Conservation (phyloP, 305 asterid species). For the Ilex paraguariensis region DNA sequence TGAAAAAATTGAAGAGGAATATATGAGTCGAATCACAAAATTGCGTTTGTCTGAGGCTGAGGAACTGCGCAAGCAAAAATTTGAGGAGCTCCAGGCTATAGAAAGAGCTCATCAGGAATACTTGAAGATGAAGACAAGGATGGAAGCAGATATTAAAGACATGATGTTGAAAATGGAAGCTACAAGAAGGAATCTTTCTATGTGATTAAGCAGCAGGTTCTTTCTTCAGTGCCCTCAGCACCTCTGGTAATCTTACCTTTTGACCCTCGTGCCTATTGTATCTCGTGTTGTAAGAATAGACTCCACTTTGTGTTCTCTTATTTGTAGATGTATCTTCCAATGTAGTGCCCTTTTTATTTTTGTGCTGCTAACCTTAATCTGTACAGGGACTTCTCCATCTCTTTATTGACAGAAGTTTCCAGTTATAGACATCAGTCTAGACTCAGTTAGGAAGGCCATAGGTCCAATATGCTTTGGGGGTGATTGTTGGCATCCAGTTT, state of each 20-base stretch:
- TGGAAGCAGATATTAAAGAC: conserved; percentile 90
- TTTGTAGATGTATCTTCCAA: too few species aligned
- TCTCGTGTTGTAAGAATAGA: neutral
- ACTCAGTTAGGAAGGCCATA: too few species aligned
- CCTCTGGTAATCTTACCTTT: neutral
- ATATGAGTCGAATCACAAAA: conserved; percentile 45
- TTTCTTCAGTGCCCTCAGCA: neutral
- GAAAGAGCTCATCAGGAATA: conserved; percentile 75
- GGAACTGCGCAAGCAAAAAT: conserved; percentile 76
- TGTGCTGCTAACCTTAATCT: too few species aligned
- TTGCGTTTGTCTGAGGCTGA: conserved; percentile 78
- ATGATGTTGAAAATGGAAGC: conserved; percentile 90
- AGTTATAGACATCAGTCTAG: too few species aligned
- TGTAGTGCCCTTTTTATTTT: too few species aligned
- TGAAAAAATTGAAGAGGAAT: conserved; percentile 66
- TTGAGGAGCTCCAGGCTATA: conserved; percentile 67
- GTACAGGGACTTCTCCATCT: too few species aligned
- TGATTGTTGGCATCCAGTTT: too few species aligned
- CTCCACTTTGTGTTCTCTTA: too few species aligned
- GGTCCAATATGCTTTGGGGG: too few species aligned
- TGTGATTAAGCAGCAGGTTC: conserved; percentile 23
- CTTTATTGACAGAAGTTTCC: too few species aligned
- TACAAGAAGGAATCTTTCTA: conserved; percentile 62
- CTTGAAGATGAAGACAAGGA: conserved; percentile 74
- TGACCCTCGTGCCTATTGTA: neutral